Evolutionary conservation across 345 rosid genomes (phyloP).

Genomic region (Noccaea caerulescens): DNA sequence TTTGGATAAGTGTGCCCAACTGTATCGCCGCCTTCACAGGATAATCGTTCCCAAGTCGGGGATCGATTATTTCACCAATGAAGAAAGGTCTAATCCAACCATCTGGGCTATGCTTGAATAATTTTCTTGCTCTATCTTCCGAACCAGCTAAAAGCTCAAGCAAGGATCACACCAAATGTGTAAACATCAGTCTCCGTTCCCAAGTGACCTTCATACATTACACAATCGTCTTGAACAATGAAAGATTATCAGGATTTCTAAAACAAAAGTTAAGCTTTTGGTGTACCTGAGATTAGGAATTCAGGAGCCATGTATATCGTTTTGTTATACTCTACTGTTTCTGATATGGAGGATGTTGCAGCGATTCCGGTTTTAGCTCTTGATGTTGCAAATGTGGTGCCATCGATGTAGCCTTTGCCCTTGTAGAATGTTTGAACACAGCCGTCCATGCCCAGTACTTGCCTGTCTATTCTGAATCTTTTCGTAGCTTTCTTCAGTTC

Average conservation of each 20-base stretch:
- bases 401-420: constrained; percentile 10
- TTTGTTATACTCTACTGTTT: no score
- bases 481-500: no score
- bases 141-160: constrained; percentile 27
- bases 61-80: constrained; percentile 26
- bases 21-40: background rate
- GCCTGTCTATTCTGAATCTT: no score
- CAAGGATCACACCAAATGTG: constrained; percentile 44
- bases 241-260: background rate
- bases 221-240: background rate
- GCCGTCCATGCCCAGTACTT: background rate
- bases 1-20: constrained; percentile 17
- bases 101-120: background rate
- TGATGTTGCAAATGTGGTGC: constrained; percentile 30
- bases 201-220: constrained; percentile 15
- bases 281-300: constrained; percentile 35
- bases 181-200: constrained; percentile 68
- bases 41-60: constrained; percentile 6
- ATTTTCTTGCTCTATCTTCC: background rate
- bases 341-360: no score
- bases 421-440: background rate
- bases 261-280: background rate
- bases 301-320: constrained; percentile 31
- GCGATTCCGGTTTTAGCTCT: constrained; percentile 15
- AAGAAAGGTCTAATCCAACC: constrained; percentile 28